Evolutionary conservation across 208 protist genomes (phyloP).

Genomic region (Leishmania braziliensis): DNA sequence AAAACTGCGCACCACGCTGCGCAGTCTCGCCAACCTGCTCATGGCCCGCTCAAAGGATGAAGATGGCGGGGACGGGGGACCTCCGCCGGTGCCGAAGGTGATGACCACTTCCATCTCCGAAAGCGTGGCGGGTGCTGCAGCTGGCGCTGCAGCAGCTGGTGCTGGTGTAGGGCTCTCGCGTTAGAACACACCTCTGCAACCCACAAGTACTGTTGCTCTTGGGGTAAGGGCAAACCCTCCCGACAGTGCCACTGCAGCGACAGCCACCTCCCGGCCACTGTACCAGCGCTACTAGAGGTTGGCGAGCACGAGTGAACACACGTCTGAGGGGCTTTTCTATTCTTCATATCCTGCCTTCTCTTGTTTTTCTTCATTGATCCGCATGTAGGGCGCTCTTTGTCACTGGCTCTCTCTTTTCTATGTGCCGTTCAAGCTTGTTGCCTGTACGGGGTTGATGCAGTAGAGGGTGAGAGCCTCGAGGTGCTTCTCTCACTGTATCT

Average conservation of each 20-base stretch:
- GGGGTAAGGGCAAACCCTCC: not conserved
- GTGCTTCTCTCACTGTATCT: not conserved
- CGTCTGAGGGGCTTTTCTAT: not conserved
- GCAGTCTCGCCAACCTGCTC: conserved; percentile 51
- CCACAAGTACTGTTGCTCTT: not conserved
- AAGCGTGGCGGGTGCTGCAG: conserved; percentile 6
- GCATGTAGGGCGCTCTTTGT: not conserved
- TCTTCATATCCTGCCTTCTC: not conserved
- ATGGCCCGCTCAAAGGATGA: conserved; percentile 10
- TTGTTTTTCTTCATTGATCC: not conserved
- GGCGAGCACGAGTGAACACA: not conserved
- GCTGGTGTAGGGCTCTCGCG: not conserved
- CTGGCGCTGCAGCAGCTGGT: conserved; percentile 13
- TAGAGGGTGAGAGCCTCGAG: not conserved
- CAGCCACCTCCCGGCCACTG: not conserved
- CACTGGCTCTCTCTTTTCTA: not conserved
- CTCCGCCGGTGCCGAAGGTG: conserved; percentile 33
- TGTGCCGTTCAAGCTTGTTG: not conserved
- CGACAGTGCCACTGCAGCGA: not conserved
- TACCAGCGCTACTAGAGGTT: not conserved
- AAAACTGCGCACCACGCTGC: conserved; percentile 44
- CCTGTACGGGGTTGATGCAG: not conserved
- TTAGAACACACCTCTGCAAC: not conserved
- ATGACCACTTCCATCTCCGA: not conserved
- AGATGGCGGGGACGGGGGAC: not conserved